phyloP scores from a whole-genome alignment of 2,329 filamentous ascomycete genomes.

The Phoma herbarum region DNA sequence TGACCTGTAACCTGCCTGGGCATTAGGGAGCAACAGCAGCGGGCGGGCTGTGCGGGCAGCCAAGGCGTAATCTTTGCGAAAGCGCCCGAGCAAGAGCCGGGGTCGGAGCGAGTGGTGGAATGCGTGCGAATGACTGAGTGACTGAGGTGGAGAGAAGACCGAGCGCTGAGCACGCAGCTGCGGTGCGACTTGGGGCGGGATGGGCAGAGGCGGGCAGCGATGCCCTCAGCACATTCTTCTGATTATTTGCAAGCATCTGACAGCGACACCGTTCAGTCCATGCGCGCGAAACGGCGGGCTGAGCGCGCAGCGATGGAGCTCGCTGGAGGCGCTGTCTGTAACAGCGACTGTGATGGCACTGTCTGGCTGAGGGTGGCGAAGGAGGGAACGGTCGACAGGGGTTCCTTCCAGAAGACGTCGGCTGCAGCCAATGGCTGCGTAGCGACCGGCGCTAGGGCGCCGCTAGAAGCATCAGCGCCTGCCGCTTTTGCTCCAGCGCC shows the following conservation, averaged over 20 bases:
- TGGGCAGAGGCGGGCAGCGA: too few relatives aligned
- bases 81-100: slow-evolving; percentile 23
- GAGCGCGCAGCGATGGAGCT: not conserved
- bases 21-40: slow-evolving; percentile 22
- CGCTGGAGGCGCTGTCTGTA: slow-evolving; percentile 20
- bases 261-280: not conserved
- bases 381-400: slow-evolving; percentile 13
- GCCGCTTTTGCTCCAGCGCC: slow-evolving; percentile 24
- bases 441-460: not conserved
- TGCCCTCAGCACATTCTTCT: not conserved
- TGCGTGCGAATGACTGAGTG: slow-evolving; percentile 13
- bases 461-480: slow-evolving; percentile 23
- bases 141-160: slow-evolving; percentile 17
- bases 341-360: slow-evolving; percentile 22
- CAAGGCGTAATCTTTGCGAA: slow-evolving; percentile 22
- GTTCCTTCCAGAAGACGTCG: slow-evolving; percentile 11
- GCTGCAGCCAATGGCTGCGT: slow-evolving; percentile 10
- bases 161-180: slow-evolving; percentile 22
- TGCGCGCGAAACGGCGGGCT: slow-evolving; percentile 8
- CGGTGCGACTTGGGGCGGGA: slow-evolving; percentile 12
- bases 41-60: not conserved
- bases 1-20: not conserved
- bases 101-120: slow-evolving; percentile 23
- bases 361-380: slow-evolving; percentile 22
- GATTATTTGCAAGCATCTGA: not conserved